phyloP scores from a whole-genome alignment of 2,329 filamentous ascomycete species.

The Myriosclerotinia curreyana region DNA sequence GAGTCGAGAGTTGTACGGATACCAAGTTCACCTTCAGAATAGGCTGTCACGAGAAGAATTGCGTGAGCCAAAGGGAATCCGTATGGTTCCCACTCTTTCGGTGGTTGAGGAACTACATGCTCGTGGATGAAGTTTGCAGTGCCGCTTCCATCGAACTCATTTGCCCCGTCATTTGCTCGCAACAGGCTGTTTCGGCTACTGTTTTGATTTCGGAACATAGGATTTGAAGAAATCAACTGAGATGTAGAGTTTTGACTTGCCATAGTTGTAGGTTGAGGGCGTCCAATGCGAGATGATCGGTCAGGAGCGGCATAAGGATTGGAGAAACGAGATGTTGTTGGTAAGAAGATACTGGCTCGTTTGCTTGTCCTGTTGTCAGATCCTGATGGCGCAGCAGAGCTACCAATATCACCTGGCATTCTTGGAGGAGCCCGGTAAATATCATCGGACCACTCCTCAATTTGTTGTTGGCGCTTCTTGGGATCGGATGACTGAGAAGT shows the following conservation, averaged over 20 bases:
- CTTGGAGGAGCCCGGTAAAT: conserved; percentile 90
- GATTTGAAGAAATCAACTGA: conserved; percentile 65
- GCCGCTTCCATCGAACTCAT: conserved; percentile 67
- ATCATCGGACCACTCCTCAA: conserved; percentile 96
- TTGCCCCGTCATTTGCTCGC: conserved; percentile 51
- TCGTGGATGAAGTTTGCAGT: conserved; percentile 96
- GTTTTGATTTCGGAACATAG: conserved; percentile 68
- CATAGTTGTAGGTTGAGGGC: conserved; percentile 80
- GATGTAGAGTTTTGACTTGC: conserved; percentile 76
- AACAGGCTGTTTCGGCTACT: conserved; percentile 65
- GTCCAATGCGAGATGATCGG: conserved; percentile 48
- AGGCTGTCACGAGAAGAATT: conserved; percentile 92
- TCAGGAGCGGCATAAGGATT: conserved; percentile 76
- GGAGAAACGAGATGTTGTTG: conserved; percentile 91
- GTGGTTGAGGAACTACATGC: conserved; percentile 90
- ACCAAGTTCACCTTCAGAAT: conserved; percentile 92
- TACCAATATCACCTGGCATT: conserved; percentile 70
- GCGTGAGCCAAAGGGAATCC: conserved; percentile 91
- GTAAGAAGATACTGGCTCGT: conserved; percentile 78
- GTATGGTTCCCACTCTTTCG: conserved; percentile 95
- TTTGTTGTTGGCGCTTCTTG: conserved; percentile 85
- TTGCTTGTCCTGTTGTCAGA: conserved; percentile 74
- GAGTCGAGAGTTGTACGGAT: conserved; percentile 93
- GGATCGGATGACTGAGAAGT: conserved; percentile 78
- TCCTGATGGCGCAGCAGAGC: conserved; percentile 61